Base-by-base conservation (phyloP, 1,284 basidiomycete genomes). In the Irpex sp. region DNA sequence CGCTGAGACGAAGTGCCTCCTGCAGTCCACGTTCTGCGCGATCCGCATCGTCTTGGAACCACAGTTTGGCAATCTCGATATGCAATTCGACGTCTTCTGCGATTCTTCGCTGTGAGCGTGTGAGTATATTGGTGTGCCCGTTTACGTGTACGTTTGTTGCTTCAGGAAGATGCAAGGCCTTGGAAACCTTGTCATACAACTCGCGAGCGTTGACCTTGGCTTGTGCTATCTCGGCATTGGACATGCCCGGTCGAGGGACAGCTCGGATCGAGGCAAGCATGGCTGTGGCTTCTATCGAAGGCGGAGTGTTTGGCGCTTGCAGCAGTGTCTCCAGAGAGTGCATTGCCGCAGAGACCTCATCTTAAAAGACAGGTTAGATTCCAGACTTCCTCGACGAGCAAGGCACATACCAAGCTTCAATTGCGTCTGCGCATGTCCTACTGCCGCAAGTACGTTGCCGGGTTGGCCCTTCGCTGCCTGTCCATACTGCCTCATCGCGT, bases 191-290 rank as follows among this genome's bases (percentile, higher is more conserved):
- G 56, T 95, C 92, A 70, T 93, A 94, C 5, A 95, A 81, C 61
- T 93, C 89, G 31, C 92, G 86, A 0, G 96, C 94, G 57, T 85
- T 86, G 2, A 78, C 71, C 62, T 86, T 87, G 70, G 97, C 95
- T 61, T 86, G 82, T 0, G 84, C 80, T 56, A 88, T 76, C 65
- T 96, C 94, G 5, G 87, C 80, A 57, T 82, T 83, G 0, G 90
- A 90, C 56, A 95, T 84, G 61, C 92, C 93, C 0, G 89, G 88
- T 58, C 92, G 87, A 5, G 90, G 87, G 71, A 88, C 86, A 0
- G 92, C 88, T 48, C 93, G 86, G 6, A 98, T 84, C 1, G 93
- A 93, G 2, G 95, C 95, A 52, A 97, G 87, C 75, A 96, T 88
- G n/a, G 91, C 89, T 9, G 86, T 88, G 2, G 93, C 94, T 78